phyloP scores from a whole-genome alignment of 73 alveolate genomes.

The Tetrahymena thermophila region DNA sequence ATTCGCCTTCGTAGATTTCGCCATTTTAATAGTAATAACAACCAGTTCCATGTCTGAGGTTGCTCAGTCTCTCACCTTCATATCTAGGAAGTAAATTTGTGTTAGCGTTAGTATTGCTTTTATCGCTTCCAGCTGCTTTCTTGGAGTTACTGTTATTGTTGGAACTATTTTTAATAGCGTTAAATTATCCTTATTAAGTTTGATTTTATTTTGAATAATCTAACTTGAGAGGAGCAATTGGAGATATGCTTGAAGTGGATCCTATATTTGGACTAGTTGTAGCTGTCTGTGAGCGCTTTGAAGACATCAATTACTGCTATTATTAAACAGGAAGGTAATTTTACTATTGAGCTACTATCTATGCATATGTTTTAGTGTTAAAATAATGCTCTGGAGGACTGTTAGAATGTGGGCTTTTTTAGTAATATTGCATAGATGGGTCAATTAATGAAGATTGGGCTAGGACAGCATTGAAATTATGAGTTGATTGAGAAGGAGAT shows the following conservation, averaged over 20 bases:
- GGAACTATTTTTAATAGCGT: not conserved
- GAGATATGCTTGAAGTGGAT: not conserved
- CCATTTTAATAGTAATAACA: not conserved
- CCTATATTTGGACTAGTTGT: not conserved
- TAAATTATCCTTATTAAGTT: not conserved
- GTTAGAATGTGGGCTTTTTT: not conserved
- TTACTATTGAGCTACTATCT: not conserved
- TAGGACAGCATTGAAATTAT: not conserved
- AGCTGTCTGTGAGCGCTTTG: not conserved
- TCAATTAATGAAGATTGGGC: not conserved
- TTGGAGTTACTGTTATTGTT: not conserved
- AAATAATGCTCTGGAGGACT: not conserved
- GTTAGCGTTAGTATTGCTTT: not conserved
- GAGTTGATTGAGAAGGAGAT: not conserved
- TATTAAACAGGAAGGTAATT: not conserved
- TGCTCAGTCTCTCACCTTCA: not conserved
- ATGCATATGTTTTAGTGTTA: not conserved
- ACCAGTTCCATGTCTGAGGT: not conserved
- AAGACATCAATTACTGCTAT: not conserved
- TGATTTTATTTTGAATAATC: not conserved
- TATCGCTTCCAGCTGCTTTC: not conserved
- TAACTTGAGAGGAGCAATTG: not conserved
- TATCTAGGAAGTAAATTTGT: not conserved
- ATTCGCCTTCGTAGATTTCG: not conserved
- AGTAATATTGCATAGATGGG: not conserved